Percentiles rank a stretch among this genome's conserved stretches.
phyloP scores from a whole-genome alignment of 306 rosid genomes.

The Prunus kanzakura region DNA sequence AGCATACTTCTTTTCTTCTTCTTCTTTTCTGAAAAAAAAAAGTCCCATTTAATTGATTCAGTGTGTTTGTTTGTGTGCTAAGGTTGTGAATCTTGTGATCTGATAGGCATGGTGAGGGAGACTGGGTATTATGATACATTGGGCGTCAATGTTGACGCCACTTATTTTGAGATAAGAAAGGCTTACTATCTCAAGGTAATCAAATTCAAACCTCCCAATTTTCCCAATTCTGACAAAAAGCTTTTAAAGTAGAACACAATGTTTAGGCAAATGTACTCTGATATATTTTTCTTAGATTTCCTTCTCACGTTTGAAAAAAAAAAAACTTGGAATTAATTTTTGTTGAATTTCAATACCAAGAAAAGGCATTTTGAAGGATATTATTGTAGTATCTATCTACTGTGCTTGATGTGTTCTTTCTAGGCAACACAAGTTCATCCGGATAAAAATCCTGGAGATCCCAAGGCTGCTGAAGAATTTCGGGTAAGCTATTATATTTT shows the following conservation, averaged over 20 bases:
- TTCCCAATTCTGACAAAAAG: too few relatives aligned
- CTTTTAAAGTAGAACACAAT: too few relatives aligned
- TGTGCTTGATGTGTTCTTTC: slow-evolving; percentile 3
- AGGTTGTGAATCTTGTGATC: slow-evolving; percentile 20
- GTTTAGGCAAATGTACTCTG: background rate
- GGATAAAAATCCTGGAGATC: slow-evolving; percentile 87
- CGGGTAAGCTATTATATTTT: slow-evolving; percentile 39
- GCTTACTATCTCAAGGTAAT: slow-evolving; percentile 79
- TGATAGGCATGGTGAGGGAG: slow-evolving; percentile 64
- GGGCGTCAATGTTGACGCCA: slow-evolving; percentile 61
- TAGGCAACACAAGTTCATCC: slow-evolving; percentile 92
- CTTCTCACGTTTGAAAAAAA: background rate
- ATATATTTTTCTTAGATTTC: background rate
- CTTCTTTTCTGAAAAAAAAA: too few relatives aligned
- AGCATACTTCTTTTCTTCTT: background rate
- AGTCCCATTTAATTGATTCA: background rate
- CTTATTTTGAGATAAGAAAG: slow-evolving; percentile 70
- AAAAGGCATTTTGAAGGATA: background rate
- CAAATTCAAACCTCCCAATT: background rate
- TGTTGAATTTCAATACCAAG: too few relatives aligned
- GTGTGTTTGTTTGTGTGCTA: background rate
- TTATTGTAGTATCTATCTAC: background rate
- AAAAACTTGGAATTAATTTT: too few relatives aligned
- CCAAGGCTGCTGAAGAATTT: slow-evolving; percentile 70
- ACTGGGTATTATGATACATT: slow-evolving; percentile 62